Evolutionary conservation across 1,284 basidiomycete genomes (phyloP), one percentile per base, ranked within the genome.

Genomic region (Austropuccinia psidii): DNA sequence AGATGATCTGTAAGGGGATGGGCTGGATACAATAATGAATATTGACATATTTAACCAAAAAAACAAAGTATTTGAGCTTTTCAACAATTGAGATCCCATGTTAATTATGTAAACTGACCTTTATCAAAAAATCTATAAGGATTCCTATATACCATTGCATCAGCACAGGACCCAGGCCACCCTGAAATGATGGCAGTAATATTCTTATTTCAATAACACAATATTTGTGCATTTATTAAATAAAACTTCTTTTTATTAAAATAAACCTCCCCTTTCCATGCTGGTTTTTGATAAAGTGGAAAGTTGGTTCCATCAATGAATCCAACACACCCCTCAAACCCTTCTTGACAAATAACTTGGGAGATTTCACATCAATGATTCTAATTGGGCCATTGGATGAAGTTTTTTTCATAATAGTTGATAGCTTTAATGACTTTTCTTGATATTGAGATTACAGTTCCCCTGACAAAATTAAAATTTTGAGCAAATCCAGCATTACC

Each of bases 131-230:
- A n/a, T 11, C 15, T 6, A 13, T 37, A n/a, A 19, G 37, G 52
- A 3, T 55, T 19, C 0, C 24, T 27, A 21, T n/a, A n/a, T n/a
- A n/a, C n/a, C n/a, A n/a, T n/a, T n/a, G n/a, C n/a, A n/a, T 19
- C 21, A 41, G 37, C 33, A 49, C 54, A 69, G n/a, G 55, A 69
- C 13, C 57, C 57, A 39, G 60, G 60, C 60, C 60, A 62, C 33
- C 60, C 60, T 0, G 60, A 29, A 15, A 62, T 39, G 24, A 24
- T 45, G 60, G 43, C 29, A 3, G 47, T 31, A n/a, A 62, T 62
- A n/a, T 19, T 1, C 41, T 62, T 62, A 17, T 62, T 5, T 17
- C n/a, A 7, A 39, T 47, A 39, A 47, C 60, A 62, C 29, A 62
- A 39, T 29, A 62, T 21, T 2, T 45, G 27, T 1, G 60, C n/a